phyloP scores from a whole-genome alignment of 257 asterid species.

The Lycium barbarum region DNA sequence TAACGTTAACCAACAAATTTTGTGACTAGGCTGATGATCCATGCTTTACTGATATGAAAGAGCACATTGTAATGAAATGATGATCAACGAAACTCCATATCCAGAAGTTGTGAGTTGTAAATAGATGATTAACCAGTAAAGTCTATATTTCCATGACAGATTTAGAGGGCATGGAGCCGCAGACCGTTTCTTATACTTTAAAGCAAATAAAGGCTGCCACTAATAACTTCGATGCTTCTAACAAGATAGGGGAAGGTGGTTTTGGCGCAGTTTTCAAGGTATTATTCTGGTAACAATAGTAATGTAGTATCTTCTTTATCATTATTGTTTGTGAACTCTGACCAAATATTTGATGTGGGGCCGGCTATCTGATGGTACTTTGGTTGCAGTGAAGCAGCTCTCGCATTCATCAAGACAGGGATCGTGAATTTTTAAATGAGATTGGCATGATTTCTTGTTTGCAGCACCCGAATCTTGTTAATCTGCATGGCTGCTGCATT shows the following conservation, averaged over 20 bases:
- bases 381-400: constrained; percentile 85
- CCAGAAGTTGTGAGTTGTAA: neutral
- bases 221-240: constrained; percentile 68
- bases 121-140: constrained; percentile 20
- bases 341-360: constrained; percentile 57
- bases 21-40: neutral
- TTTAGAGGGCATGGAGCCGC: constrained; percentile 67
- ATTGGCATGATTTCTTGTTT: constrained; percentile 86
- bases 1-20: constrained; percentile 24
- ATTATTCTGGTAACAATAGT: constrained; percentile 17
- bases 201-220: constrained; percentile 91
- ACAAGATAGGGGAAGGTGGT: constrained; percentile 97
- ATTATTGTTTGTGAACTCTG: constrained; percentile 28
- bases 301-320: neutral
- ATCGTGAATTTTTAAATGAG: constrained; percentile 82
- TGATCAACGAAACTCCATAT: neutral
- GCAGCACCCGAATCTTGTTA: constrained; percentile 87
- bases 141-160: constrained; percentile 45
- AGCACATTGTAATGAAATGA: neutral
- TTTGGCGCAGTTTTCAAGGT: constrained; percentile 96
- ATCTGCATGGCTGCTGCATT: constrained; percentile 83
- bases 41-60: constrained; percentile 2
- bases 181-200: constrained; percentile 68
- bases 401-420: constrained; percentile 86
- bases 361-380: constrained; percentile 66